Evolutionary conservation across 2,329 filamentous ascomycete species (phyloP), one percentile per base, ranked within the genome.

Genomic region (Fusarium fujikuroi): DNA sequence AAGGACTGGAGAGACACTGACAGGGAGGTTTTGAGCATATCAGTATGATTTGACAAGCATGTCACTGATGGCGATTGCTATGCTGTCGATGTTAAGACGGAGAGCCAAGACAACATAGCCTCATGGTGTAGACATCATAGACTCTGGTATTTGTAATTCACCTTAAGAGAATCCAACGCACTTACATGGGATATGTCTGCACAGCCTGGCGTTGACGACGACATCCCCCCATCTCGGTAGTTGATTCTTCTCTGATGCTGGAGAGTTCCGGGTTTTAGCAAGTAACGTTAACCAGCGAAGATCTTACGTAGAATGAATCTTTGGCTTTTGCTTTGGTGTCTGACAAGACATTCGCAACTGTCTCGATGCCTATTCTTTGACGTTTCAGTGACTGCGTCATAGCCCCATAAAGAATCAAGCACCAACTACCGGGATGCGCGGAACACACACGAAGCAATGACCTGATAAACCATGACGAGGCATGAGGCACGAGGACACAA

Each of bases 361-460:
- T 23, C 21, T 43, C 23, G 39, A 47, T 58, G 54, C 32, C 40
- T 50, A 21, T 50, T 60, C 49, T 66, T 57, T 46, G 46, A 72
- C 58, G 66, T 63, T 68, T 66, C 58, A 68, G 36, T 54, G 37
- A 37, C 64, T 74, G 71, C 71, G 71, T 73, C 71, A 74, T 73
- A 65, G 71, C 71, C 67, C 70, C 62, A 46, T 74, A 44, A 49
- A 58, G 63, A 66, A 54, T 42, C 53, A 42, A 47, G 39, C 32
- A 60, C 60, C 50, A 67, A 71, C 19, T 61, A 34, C 63, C 71
- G 71, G 71, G 63, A 72, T 72, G 54, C 19, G 30, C 62, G 71
- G 71, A 67, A 56, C 36, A 71, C 49, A 67, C 49, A 44, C 63
- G 32, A 43, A 49, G 25, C n/a, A 43, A 44, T 68, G 63, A 43